phyloP scores from a whole-genome alignment of 1,284 basidiomycete species.

The Cutaneotrichosporon dermatis region DNA sequence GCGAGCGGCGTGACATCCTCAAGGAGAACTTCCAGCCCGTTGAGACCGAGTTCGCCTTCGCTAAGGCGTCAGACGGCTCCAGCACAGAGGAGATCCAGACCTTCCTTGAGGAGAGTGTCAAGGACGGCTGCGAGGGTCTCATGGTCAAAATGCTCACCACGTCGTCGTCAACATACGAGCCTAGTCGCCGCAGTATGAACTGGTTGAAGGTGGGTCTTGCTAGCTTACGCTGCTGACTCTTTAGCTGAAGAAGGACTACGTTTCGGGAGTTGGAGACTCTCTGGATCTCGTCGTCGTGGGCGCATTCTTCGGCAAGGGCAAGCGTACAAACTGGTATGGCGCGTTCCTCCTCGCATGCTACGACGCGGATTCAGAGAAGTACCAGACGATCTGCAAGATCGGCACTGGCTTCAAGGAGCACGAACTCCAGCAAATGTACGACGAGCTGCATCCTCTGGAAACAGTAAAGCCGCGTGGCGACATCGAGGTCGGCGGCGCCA shows the following conservation, averaged over 20 bases:
- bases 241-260: slow-evolving; percentile 94
- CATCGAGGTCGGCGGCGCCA: slow-evolving; percentile 79
- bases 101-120: slow-evolving; percentile 94
- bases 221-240: background rate
- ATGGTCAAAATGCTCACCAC: slow-evolving; percentile 99
- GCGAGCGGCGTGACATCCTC: slow-evolving; percentile 70
- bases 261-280: slow-evolving; percentile 95
- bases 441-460: slow-evolving; percentile 75
- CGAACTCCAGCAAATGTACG: slow-evolving; percentile 73
- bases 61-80: slow-evolving; percentile 81
- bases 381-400: slow-evolving; percentile 96
- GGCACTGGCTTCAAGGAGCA: slow-evolving; percentile 98
- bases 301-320: slow-evolving; percentile 95
- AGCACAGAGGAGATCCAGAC: slow-evolving; percentile 89
- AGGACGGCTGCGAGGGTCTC: slow-evolving; percentile 95
- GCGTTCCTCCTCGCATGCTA: slow-evolving; percentile 94
- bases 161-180: slow-evolving; percentile 88
- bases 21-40: slow-evolving; percentile 75
- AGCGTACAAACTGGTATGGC: slow-evolving; percentile 92
- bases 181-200: slow-evolving; percentile 88
- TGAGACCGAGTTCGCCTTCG: slow-evolving; percentile 86
- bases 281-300: slow-evolving; percentile 96
- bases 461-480: slow-evolving; percentile 57
- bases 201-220: slow-evolving; percentile 79
- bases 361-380: slow-evolving; percentile 83